These are phyloP conservation scores for Cordyceps javanica DNA, from an alignment of 2,329 filamentous ascomycete species.

Conservation along the genomic window DNA sequence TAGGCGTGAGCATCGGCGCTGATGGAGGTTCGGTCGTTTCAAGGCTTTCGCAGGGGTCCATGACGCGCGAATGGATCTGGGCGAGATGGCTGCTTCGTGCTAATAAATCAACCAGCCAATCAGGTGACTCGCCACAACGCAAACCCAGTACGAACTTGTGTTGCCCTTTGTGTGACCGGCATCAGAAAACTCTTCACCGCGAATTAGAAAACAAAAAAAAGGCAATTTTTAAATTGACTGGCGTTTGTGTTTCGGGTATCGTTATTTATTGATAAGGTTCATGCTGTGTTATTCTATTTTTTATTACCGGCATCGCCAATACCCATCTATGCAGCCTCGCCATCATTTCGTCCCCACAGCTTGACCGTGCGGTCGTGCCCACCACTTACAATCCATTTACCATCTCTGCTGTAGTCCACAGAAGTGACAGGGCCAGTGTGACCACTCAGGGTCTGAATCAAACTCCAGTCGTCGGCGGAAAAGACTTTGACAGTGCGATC, in stretches of 20 bases:
- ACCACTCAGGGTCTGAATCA: constrained; percentile 80
- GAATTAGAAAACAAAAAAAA: neutral
- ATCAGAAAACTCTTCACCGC: neutral
- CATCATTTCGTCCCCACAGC: constrained; percentile 85
- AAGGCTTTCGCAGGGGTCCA: constrained; percentile 11
- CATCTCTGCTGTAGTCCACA: constrained; percentile 80
- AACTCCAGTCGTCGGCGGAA: constrained; percentile 91
- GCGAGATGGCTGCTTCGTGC: neutral
- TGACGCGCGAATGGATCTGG: constrained; percentile 7
- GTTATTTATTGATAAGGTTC: neutral
- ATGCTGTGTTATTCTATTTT: neutral
- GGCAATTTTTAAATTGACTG: too few relatives aligned
- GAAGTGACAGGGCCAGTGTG: constrained; percentile 91
- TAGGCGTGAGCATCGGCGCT: neutral
- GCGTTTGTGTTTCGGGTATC: neutral
- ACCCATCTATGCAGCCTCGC: constrained; percentile 40
- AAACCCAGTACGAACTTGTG: neutral
- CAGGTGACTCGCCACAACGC: constrained; percentile 3
- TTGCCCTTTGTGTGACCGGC: neutral
- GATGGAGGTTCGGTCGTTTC: neutral
- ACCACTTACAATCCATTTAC: constrained; percentile 87
- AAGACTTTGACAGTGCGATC: constrained; percentile 95
- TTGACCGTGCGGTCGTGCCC: constrained; percentile 95
- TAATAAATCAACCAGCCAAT: constrained; percentile 6
- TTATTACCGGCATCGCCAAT: neutral